phyloP scores from a whole-genome alignment of 2,329 filamentous ascomycete genomes.

The Leptographium wingfieldii region DNA sequence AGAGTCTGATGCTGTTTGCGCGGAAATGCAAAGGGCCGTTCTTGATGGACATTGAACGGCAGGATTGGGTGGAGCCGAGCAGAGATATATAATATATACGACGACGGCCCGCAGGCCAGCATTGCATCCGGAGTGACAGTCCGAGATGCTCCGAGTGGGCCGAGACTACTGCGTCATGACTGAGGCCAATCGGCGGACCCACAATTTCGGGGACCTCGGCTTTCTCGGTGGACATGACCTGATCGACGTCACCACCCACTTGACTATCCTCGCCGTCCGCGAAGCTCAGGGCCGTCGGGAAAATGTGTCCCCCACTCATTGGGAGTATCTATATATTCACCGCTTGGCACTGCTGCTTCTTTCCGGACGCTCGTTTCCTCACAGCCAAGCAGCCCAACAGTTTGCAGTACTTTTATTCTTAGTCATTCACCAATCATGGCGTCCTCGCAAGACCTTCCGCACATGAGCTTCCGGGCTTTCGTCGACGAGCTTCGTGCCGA shows the following conservation, averaged over 20 bases:
- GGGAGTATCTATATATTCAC: neutral
- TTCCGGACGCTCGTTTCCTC: too few relatives aligned
- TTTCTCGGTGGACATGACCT: neutral
- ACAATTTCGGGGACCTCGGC: neutral
- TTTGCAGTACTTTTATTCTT: too few relatives aligned
- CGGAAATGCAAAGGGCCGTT: too few relatives aligned
- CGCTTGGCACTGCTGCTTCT: neutral
- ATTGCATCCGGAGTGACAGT: neutral
- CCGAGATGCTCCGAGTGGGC: neutral
- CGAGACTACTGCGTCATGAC: neutral
- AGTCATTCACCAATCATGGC: neutral
- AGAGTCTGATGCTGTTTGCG: too few relatives aligned
- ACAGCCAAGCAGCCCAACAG: too few relatives aligned
- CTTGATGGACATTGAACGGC: neutral
- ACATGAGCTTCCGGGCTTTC: constrained; percentile 30
- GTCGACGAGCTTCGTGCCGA: constrained; percentile 29
- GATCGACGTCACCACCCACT: neutral
- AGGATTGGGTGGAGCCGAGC: neutral
- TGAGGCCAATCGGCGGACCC: neutral
- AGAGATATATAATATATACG: neutral
- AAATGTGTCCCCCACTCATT: neutral
- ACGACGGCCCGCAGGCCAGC: neutral
- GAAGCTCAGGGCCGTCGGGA: too few relatives aligned
- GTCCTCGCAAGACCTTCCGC: neutral
- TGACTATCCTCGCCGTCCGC: too few relatives aligned